A percentile compares a stretch with the other conserved stretches of the same genome.
These are phyloP conservation scores for Candida orba DNA, from an alignment of 805 yeast species.

Conservation along the genomic window DNA sequence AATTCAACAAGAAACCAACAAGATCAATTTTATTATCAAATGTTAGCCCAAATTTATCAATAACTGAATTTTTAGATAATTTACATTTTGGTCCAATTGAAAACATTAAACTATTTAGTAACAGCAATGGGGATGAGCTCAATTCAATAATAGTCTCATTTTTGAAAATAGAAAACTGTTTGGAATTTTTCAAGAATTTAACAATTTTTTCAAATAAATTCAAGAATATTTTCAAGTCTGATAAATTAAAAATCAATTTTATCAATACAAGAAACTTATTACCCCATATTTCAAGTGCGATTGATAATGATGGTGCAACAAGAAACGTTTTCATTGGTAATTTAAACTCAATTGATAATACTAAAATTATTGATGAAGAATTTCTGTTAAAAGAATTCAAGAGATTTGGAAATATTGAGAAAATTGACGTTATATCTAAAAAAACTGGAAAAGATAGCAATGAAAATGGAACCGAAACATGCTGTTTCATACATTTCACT, in stretches of 20 bases:
- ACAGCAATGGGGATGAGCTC: slow-evolving; percentile 18
- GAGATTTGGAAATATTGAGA: slow-evolving; percentile 54
- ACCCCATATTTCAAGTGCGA: slow-evolving; percentile 28
- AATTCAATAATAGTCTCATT: slow-evolving; percentile 19
- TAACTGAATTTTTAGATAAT: slow-evolving; percentile 32
- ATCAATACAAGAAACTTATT: slow-evolving; percentile 24
- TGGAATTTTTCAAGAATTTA: slow-evolving; percentile 31
- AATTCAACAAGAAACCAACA: slow-evolving; percentile 14
- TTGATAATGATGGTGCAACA: slow-evolving; percentile 83
- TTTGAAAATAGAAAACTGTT: slow-evolving; percentile 28
- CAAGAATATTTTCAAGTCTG: slow-evolving; percentile 31
- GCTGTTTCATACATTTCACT: slow-evolving; percentile 85
- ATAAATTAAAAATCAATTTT: slow-evolving; percentile 29
- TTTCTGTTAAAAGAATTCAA: slow-evolving; percentile 43
- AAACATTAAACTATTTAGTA: slow-evolving; percentile 37
- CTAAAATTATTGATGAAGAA: slow-evolving; percentile 28
- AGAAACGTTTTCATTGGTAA: slow-evolving; percentile 87
- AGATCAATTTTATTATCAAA: slow-evolving; percentile 21
- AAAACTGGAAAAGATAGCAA: slow-evolving; percentile 11
- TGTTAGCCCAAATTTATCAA: slow-evolving; percentile 13
- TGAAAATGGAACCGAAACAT: slow-evolving; percentile 38
- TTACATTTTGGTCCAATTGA: slow-evolving; percentile 59
- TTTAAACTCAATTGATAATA: slow-evolving; percentile 40
- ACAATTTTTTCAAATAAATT: slow-evolving; percentile 30
- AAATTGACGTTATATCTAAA: slow-evolving; percentile 51